Evolutionary conservation across 2,329 filamentous ascomycete genomes (phyloP), one percentile per base, ranked within the genome.

Genomic region (Didymella exigua): DNA sequence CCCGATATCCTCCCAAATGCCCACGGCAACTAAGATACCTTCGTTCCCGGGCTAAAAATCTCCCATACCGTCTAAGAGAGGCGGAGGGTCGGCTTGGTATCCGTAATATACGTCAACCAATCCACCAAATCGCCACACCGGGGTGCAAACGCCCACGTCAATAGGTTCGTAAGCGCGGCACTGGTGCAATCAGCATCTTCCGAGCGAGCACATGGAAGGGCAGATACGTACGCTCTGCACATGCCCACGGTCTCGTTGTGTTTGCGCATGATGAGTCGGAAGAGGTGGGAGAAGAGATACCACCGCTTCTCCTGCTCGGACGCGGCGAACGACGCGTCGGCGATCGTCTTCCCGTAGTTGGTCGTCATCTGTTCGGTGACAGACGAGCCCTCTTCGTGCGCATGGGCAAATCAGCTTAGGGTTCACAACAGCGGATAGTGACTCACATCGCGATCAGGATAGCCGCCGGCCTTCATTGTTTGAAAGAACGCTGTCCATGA

Each of bases 241-340:
- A 29, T 34, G 29, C 13, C 13, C 5, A 48, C 34, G 4, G 45
- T 23, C 11, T 48, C 34, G 3, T 29, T 27, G n/a, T 48, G 33
- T 7, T 48, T 48, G 13, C 45, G 45, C 45, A 48, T 48, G 8
- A 48, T 48, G 4, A 48, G 3, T 18, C 45, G 7, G 11, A 48
- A 48, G 4, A 48, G 45, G 26, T 48, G 45, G 7, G 45, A 40
- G 24, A 48, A 48, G 7, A 38, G 33, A 21, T 48, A 48, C 45
- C 45, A 48, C 7, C 45, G 21, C 34, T 48, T 33, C 18, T 48
- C 45, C 14, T 48, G 45, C 34, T 48, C 36, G 6, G 34, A 30
- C 3, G 16, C 34, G 7, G 16, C 31, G 34, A 48, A 40, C 8
- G 18, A 40, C 14, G 24, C 24, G 40, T 48, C 45, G 24, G 45